These are phyloP conservation scores for Tylopilus sp. DNA, from an alignment of 768 basidiomycete genomes.

Conservation along the genomic window DNA sequence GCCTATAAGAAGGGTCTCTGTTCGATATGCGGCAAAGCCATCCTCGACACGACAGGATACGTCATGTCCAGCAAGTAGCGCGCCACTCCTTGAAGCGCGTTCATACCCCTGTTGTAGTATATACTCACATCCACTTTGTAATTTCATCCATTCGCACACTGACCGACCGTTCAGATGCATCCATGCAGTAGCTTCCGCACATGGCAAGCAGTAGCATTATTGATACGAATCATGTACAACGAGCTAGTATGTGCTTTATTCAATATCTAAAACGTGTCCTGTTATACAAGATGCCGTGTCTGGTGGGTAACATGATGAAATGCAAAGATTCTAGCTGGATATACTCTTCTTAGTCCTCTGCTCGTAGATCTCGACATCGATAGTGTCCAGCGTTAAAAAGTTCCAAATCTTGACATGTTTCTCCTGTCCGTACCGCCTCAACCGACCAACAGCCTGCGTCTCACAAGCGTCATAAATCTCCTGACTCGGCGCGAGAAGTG, in stretches of 20 bases:
- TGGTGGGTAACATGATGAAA: conserved; percentile 4
- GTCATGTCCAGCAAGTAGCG: conserved; percentile 78
- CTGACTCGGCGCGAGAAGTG: conserved; percentile 75
- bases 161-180: neutral
- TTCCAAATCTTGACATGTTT: conserved; percentile 80
- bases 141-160: neutral
- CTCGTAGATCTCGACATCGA: conserved; percentile 81
- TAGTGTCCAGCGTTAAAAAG: conserved; percentile 82
- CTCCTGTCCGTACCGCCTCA: conserved; percentile 79
- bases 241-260: neutral
- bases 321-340: conserved; percentile 18
- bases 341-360: conserved; percentile 38
- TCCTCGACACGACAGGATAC: conserved; percentile 80
- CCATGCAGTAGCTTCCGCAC: too few species aligned
- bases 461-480: conserved; percentile 84
- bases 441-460: conserved; percentile 80
- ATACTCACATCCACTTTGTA: conserved; percentile 11
- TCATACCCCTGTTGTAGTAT: conserved; percentile 26
- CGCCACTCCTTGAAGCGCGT: neutral
- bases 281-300: conserved; percentile 13
- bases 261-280: neutral
- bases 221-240: neutral
- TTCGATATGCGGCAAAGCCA: conserved; percentile 83
- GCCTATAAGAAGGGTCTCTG: conserved; percentile 86
- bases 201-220: too few species aligned